phyloP scores from a whole-genome alignment of 139 green algal species.

The Deuterostichococcus epilithicus region DNA sequence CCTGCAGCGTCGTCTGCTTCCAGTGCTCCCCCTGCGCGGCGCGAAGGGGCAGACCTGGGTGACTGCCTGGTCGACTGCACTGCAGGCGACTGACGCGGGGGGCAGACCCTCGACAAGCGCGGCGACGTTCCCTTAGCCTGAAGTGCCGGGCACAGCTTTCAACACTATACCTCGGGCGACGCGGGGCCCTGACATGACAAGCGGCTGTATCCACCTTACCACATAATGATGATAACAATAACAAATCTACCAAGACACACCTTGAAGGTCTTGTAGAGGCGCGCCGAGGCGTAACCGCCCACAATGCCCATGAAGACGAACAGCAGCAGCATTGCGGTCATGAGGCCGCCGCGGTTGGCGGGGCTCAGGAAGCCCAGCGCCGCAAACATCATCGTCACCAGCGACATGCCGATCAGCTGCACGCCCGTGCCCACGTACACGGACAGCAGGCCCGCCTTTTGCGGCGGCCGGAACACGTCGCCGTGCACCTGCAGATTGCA shows the following conservation, averaged over 20 bases:
- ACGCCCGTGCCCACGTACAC: slow-evolving; percentile 90
- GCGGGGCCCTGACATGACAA: too few relatives aligned
- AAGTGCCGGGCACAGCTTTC: too few relatives aligned
- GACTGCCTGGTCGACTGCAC: too few relatives aligned
- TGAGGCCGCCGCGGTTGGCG: slow-evolving; percentile 95
- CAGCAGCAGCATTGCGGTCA: slow-evolving; percentile 94
- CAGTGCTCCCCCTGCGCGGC: slow-evolving; percentile 70
- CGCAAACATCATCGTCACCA: slow-evolving; percentile 95
- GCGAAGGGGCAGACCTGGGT: too few relatives aligned
- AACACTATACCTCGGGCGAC: too few relatives aligned
- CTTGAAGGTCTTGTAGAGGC: slow-evolving; percentile 88
- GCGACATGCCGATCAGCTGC: slow-evolving; percentile 90
- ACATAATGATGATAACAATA: too few relatives aligned
- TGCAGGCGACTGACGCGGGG: too few relatives aligned
- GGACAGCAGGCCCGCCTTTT: slow-evolving; percentile 64
- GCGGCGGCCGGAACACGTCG: slow-evolving; percentile 94
- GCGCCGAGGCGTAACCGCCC: slow-evolving; percentile 88
- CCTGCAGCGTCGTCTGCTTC: slow-evolving; percentile 86
- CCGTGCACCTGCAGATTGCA: slow-evolving; percentile 76
- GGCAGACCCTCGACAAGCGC: too few relatives aligned
- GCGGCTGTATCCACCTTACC: too few relatives aligned
- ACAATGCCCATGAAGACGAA: slow-evolving; percentile 97
- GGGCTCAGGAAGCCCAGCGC: slow-evolving; percentile 96
- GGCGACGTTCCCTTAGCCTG: too few relatives aligned
- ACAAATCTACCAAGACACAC: not conserved